These are phyloP conservation scores for Fusarium torulosum DNA, from an alignment of 2,329 filamentous ascomycete genomes.

Conservation along the genomic window DNA sequence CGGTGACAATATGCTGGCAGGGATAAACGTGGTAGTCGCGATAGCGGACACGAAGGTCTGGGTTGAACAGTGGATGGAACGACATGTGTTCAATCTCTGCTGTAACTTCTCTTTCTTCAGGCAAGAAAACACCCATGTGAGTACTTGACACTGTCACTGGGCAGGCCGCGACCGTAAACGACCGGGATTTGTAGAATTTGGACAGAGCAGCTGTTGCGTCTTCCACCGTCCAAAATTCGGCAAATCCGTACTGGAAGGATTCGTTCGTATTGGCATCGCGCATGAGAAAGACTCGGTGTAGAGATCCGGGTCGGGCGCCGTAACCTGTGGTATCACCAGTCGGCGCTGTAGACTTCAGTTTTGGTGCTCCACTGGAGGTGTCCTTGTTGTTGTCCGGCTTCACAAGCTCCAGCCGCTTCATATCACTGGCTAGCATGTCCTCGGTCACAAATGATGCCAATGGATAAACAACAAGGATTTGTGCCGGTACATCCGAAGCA, in stretches of 20 bases:
- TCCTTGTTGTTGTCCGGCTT: constrained; percentile 64
- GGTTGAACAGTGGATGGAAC: constrained; percentile 78
- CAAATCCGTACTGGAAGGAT: constrained; percentile 86
- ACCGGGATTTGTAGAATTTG: constrained; percentile 78
- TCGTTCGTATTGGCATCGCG: constrained; percentile 78
- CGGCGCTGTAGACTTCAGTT: constrained; percentile 71
- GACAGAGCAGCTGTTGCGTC: constrained; percentile 80
- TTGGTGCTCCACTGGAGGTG: constrained; percentile 60
- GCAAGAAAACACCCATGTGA: constrained; percentile 87
- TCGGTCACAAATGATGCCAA: constrained; percentile 78
- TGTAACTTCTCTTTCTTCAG: constrained; percentile 70
- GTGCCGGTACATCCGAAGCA: constrained; percentile 70
- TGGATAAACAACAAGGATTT: constrained; percentile 81
- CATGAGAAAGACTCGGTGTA: constrained; percentile 81
- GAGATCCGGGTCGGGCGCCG: constrained; percentile 79
- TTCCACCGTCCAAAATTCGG: constrained; percentile 81
- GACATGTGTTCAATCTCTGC: constrained; percentile 72
- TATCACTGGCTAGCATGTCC: constrained; percentile 77
- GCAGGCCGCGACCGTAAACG: constrained; percentile 82
- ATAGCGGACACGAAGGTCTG: constrained; percentile 76
- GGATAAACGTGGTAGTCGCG: constrained; percentile 82
- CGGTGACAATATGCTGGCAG: constrained; percentile 71
- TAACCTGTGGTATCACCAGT: constrained; percentile 68
- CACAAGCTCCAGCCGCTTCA: constrained; percentile 77
- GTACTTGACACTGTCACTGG: constrained; percentile 80